Base-by-base conservation (phyloP, 2,329 filamentous ascomycete genomes). In the Verticillium longisporum region DNA sequence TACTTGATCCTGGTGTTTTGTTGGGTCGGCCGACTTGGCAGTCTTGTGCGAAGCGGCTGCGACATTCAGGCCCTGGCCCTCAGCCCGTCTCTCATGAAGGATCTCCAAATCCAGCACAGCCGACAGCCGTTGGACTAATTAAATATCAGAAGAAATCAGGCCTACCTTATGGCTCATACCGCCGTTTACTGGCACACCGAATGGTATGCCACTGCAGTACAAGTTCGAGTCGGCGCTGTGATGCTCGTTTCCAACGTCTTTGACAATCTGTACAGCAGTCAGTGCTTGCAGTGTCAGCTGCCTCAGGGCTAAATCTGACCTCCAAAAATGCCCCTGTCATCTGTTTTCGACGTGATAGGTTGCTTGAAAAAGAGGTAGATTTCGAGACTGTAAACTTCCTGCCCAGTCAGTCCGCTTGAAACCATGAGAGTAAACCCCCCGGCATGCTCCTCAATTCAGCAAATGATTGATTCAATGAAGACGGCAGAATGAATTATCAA, bases 121-220 rank as follows among this genome's bases (percentile, higher is more conserved):
- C 26, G 26, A 26, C 26, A 4, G 26, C 26, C 26, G 26, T 26
- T 3, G 26, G 26, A 26, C 26, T 26, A 26, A 26, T 26, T 26
- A 26, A 26, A 4, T 26, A 26, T 26, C 26, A 26, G 26, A 26
- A 26, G 26, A 26, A 26, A 26, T 26, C 26, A 26, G 26, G 26
- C 26, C 18, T 55, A 59, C 57, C 57, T 59, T 59, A n/a, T 59
- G 73, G 77, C 77, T 78, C 77, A 79, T 79, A 69, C 71, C 75
- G 71, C 68, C 69, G 69, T 69, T 70, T 71, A 75, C 73, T 69
- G 68, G 69, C 68, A 71, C 67, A 61, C 65, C 65, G 70, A 75
- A 72, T 71, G 73, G 72, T 68, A 69, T 71, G 68, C 68, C 69
- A 62, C 63, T 63, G 63, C 62, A 68, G 63, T 60, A 72, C 63